Percentiles rank a stretch among this genome's conserved stretches.
These are phyloP conservation scores for Mycena filopes DNA, from an alignment of 768 basidiomycete species.

Conservation along the genomic window DNA sequence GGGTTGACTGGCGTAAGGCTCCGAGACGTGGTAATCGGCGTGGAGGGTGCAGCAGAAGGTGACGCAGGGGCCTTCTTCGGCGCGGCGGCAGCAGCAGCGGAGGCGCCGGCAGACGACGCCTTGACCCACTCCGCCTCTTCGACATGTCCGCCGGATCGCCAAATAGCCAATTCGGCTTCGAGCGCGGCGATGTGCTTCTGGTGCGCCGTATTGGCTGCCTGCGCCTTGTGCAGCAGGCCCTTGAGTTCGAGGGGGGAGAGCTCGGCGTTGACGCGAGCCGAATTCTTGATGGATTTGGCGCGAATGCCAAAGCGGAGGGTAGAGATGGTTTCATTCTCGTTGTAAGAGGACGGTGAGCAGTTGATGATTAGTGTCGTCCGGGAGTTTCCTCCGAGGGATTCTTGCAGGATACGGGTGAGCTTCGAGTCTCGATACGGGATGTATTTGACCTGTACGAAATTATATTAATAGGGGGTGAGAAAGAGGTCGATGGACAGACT, in stretches of 20 bases:
- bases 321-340: conserved; percentile 94
- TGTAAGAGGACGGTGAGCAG: conserved; percentile 97
- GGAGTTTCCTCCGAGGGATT: conserved; percentile 95
- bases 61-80: conserved; percentile 75
- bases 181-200: conserved; percentile 89
- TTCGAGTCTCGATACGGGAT: conserved; percentile 99
- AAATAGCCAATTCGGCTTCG: conserved; percentile 90
- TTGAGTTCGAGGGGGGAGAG: conserved; percentile 97
- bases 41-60: conserved; percentile 64
- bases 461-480: conserved; percentile 6
- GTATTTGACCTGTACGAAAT: conserved; percentile 81
- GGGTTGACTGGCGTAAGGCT: conserved; percentile 83
- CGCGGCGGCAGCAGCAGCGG: conserved; percentile 61
- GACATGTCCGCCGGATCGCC: conserved; percentile 89
- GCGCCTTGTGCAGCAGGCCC: conserved; percentile 87
- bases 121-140: conserved; percentile 84
- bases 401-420: conserved; percentile 98
- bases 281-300: conserved; percentile 99
- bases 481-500: conserved; percentile 54
- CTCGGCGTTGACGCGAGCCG: conserved; percentile 97
- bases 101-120: conserved; percentile 55
- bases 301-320: conserved; percentile 99
- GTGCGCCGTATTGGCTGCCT: conserved; percentile 84
- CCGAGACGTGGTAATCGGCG: conserved; percentile 52
- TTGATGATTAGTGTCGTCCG: conserved; percentile 99